Evolutionary conservation across 768 basidiomycete genomes (phyloP).

Genomic region (Tricholoma flavovirens): DNA sequence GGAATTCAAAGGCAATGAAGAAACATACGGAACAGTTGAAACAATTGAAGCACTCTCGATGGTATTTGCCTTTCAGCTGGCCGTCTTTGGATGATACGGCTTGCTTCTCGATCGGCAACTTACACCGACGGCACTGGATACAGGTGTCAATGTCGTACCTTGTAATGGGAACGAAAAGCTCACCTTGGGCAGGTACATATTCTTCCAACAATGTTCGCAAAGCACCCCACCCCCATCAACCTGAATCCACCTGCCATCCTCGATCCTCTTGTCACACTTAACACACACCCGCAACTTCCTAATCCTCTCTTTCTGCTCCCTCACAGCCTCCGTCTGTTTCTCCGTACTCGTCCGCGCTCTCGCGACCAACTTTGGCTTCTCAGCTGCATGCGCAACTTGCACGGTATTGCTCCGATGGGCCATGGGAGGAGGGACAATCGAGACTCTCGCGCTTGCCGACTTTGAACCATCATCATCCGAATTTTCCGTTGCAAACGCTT

Average conservation of each 20-base stretch:
- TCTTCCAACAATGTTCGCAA: conserved; percentile 93
- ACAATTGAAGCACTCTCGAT: conserved; percentile 88
- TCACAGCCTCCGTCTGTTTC: conserved; percentile 12
- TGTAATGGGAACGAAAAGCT: conserved; percentile 16
- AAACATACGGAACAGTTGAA: conserved; percentile 65
- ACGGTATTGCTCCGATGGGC: conserved; percentile 49
- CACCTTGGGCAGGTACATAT: conserved; percentile 92
- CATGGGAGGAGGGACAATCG: conserved; percentile 14
- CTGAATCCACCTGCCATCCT: conserved; percentile 78
- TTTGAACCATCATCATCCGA: conserved; percentile 5
- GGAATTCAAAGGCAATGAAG: neutral
- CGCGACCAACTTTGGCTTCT: conserved; percentile 49
- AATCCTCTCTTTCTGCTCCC: conserved; percentile 23
- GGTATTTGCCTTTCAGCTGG: conserved; percentile 94
- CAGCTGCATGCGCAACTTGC: conserved; percentile 38
- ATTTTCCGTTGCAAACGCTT: conserved; percentile 12
- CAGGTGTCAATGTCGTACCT: conserved; percentile 3
- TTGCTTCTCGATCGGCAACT: conserved; percentile 80
- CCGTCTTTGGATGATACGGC: conserved; percentile 91
- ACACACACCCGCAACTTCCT: conserved; percentile 49
- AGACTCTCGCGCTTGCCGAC: conserved; percentile 11
- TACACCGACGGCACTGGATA: conserved; percentile 79
- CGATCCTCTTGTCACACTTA: conserved; percentile 63
- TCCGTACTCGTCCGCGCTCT: conserved; percentile 48
- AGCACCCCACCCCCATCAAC: conserved; percentile 72